These are phyloP conservation scores for Daldinia loculata DNA, from an alignment of 495 filamentous ascomycete genomes.

Conservation along the genomic window DNA sequence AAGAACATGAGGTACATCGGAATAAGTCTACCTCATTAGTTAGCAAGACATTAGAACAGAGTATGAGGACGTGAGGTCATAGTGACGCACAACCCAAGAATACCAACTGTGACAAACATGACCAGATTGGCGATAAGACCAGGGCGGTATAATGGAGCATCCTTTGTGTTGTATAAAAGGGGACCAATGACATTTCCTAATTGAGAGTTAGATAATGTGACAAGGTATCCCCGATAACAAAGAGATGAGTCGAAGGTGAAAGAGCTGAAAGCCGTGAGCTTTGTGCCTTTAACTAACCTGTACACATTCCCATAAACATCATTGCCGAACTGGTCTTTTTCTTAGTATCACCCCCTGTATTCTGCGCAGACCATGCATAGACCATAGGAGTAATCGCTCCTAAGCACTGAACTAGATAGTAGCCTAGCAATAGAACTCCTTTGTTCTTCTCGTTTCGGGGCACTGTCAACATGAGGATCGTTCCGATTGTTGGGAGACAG, in stretches of 20 bases:
- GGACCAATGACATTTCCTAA: slow-evolving; percentile 67
- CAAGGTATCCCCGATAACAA: not conserved
- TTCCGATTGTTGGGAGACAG: slow-evolving; percentile 64
- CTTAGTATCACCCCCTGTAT: slow-evolving; percentile 74
- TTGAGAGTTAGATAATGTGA: slow-evolving; percentile 4
- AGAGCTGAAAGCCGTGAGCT: not conserved
- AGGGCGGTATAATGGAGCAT: slow-evolving; percentile 65
- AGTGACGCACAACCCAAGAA: slow-evolving; percentile 50
- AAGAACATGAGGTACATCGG: slow-evolving; percentile 59
- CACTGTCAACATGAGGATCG: slow-evolving; percentile 62
- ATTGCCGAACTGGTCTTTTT: slow-evolving; percentile 70
- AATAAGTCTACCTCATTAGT: slow-evolving; percentile 44
- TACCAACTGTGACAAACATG: slow-evolving; percentile 51
- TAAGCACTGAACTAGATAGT: slow-evolving; percentile 54
- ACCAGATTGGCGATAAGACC: slow-evolving; percentile 63
- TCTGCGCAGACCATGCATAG: slow-evolving; percentile 71
- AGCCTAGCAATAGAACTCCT: slow-evolving; percentile 51
- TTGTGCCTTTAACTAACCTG: slow-evolving; percentile 32
- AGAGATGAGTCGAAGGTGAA: not conserved
- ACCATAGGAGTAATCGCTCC: slow-evolving; percentile 64
- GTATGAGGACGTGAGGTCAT: not conserved
- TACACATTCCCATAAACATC: slow-evolving; percentile 68
- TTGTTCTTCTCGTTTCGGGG: slow-evolving; percentile 59
- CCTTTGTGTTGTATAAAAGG: slow-evolving; percentile 66
- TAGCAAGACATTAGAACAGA: slow-evolving; percentile 4